Evolutionary conservation across 2,329 filamentous ascomycete species (phyloP).

Genomic region (Berkeleyomyces rouxiae): DNA sequence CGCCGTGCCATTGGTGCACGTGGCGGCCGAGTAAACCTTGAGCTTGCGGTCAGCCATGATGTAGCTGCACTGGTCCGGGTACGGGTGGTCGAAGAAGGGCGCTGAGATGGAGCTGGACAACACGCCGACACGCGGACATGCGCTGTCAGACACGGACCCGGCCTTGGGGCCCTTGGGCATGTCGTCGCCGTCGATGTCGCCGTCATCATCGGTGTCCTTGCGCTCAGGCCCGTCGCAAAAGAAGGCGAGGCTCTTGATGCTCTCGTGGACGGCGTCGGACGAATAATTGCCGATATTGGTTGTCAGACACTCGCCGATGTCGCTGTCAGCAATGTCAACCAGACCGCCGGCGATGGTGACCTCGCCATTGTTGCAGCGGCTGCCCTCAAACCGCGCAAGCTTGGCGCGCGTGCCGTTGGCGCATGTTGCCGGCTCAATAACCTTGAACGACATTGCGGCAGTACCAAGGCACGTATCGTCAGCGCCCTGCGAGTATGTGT

Average conservation of each 20-base stretch:
- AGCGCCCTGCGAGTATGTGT: slow-evolving; percentile 10
- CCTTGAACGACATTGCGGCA: slow-evolving; percentile 12
- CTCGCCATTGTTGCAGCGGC: slow-evolving; percentile 13
- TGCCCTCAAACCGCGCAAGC: slow-evolving; percentile 14
- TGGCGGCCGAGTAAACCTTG: slow-evolving; percentile 11
- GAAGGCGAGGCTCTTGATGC: slow-evolving; percentile 11
- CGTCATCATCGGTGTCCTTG: slow-evolving; percentile 9
- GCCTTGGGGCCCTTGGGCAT: slow-evolving; percentile 9
- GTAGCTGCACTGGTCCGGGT: slow-evolving; percentile 13
- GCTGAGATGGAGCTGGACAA: neutral
- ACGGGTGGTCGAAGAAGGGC: slow-evolving; percentile 13
- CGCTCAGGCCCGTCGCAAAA: slow-evolving; percentile 12
- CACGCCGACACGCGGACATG: slow-evolving; percentile 9
- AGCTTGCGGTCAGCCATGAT: slow-evolving; percentile 12
- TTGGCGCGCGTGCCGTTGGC: slow-evolving; percentile 15
- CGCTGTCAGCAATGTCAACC: slow-evolving; percentile 11
- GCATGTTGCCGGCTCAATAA: slow-evolving; percentile 12
- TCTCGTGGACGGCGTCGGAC: slow-evolving; percentile 8
- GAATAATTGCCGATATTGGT: slow-evolving; percentile 6
- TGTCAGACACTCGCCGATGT: slow-evolving; percentile 9
- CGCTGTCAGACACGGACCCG: slow-evolving; percentile 12
- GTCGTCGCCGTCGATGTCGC: slow-evolving; percentile 7
- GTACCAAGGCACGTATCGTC: slow-evolving; percentile 13
- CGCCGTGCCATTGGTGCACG: slow-evolving; percentile 14
- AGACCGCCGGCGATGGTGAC: slow-evolving; percentile 13